phyloP scores from a whole-genome alignment of 345 rosid genomes.

The Syzygium grande region DNA sequence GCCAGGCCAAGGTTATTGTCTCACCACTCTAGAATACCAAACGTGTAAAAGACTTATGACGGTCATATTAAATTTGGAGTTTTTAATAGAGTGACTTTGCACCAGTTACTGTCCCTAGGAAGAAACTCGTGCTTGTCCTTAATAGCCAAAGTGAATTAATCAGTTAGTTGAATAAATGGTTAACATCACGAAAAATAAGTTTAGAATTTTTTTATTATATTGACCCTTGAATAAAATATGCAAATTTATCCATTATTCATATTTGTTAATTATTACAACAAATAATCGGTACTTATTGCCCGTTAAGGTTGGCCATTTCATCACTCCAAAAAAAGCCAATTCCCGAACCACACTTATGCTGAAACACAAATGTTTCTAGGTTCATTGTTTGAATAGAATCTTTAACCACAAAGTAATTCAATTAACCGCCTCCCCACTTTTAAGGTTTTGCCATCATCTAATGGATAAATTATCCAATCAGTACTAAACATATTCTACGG shows the following conservation, averaged over 20 bases:
- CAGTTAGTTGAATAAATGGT: background rate
- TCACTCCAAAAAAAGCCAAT: background rate
- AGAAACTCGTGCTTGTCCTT: background rate
- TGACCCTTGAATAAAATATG: background rate
- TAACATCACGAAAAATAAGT: too few relatives aligned
- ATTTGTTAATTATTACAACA: background rate
- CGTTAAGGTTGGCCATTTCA: background rate
- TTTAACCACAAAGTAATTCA: background rate
- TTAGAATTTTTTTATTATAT: too few relatives aligned
- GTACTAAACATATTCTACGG: background rate
- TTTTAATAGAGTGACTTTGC: background rate
- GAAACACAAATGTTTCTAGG: background rate
- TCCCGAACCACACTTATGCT: background rate
- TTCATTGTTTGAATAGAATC: background rate
- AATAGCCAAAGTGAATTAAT: background rate
- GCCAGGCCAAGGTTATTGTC: background rate
- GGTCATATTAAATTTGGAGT: background rate
- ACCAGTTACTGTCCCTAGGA: background rate
- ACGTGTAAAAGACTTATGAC: background rate
- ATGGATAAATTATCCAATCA: background rate
- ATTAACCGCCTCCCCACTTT: background rate
- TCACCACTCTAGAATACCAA: background rate
- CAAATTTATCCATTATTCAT: background rate
- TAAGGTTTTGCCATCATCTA: background rate
- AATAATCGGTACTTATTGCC: background rate